Evolutionary conservation across 1,139 yeast species (phyloP).

Genomic region (Hyphopichia fennica): DNA sequence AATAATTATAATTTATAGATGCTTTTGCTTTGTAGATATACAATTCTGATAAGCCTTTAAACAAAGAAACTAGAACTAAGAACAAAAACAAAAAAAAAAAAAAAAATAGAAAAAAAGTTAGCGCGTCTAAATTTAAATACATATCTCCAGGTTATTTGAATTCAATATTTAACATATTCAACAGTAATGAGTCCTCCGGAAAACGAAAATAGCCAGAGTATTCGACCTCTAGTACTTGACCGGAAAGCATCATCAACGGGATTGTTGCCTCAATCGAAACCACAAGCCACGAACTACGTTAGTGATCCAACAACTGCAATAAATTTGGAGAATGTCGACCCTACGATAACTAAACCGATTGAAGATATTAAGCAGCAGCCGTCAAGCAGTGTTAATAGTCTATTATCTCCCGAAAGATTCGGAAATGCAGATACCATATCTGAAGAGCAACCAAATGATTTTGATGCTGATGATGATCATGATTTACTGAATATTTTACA

Average conservation of each 20-base stretch:
- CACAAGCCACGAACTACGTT: not conserved
- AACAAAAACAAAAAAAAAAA: not conserved
- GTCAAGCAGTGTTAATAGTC: not conserved
- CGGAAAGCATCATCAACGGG: not conserved
- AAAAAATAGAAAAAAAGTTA: not conserved
- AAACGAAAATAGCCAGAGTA: not conserved
- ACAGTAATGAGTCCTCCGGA: not conserved
- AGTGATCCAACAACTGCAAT: conserved; percentile 22
- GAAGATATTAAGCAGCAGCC: not conserved
- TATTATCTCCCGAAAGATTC: not conserved
- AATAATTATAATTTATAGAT: not conserved
- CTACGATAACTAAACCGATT: not conserved
- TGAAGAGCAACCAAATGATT: conserved; percentile 6
- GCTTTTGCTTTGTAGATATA: too few relatives aligned
- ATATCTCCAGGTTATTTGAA: too few relatives aligned
- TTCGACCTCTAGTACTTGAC: not conserved
- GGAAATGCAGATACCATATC: not conserved
- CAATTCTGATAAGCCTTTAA: not conserved
- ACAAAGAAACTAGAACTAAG: too few relatives aligned
- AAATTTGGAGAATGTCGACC: conserved; percentile 14
- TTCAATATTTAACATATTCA: too few relatives aligned
- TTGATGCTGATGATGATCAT: conserved; percentile 23
- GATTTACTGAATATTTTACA: conserved; percentile 27
- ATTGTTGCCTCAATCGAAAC: not conserved
- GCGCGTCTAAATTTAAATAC: not conserved